Percentiles rank a stretch among this genome's conserved stretches.
Conservation (phyloP, 2,329 filamentous ascomycete species). For the Diaporthe vexans region DNA sequence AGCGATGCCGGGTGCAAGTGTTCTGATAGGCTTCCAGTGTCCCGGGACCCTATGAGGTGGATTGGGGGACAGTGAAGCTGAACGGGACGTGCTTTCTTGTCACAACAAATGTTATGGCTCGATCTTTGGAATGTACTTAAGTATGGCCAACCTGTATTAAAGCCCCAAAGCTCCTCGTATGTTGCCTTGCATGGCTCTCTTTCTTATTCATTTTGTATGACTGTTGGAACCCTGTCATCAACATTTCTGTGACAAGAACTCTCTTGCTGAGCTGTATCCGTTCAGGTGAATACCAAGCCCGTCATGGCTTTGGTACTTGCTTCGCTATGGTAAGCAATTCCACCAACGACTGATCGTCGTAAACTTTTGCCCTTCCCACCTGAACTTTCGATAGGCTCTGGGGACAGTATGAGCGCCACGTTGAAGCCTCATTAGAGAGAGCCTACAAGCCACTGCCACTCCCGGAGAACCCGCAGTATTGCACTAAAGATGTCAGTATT, state of each 20-base stretch:
- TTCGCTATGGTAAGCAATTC: not conserved
- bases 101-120: not conserved
- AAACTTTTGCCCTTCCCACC: not conserved
- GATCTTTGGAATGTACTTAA: too few relatives aligned
- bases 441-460: not conserved
- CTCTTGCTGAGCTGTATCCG: not conserved
- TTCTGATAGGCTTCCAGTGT: constrained; percentile 5
- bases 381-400: not conserved
- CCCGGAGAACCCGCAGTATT: not conserved
- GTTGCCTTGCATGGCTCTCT: not conserved
- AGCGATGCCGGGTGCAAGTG: not conserved
- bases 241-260: not conserved
- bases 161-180: too few relatives aligned
- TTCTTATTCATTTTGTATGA: too few relatives aligned
- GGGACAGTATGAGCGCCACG: not conserved
- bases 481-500: constrained; percentile 18
- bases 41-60: not conserved
- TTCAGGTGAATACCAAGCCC: not conserved
- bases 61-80: not conserved
- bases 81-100: not conserved
- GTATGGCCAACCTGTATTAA: not conserved
- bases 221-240: too few relatives aligned
- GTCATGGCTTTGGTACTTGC: constrained; percentile 10
- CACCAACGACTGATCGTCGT: too few relatives aligned
- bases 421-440: not conserved